Conservation (phyloP, 306 rosid genomes). For the Cyclanthera cordifolia region DNA sequence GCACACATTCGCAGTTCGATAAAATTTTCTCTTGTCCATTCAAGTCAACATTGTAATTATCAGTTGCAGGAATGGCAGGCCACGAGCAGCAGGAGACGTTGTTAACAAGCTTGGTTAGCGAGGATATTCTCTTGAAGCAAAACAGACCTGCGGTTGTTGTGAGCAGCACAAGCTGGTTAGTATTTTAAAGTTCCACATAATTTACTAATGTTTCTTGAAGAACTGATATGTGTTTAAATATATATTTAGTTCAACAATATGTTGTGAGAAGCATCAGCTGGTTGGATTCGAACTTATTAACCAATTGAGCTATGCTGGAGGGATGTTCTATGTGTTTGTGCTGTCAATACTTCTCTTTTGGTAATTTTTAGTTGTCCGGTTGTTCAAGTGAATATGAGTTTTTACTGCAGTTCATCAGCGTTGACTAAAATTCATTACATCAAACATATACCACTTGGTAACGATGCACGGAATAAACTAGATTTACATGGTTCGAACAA, state of each 20-base stretch:
- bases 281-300: no score
- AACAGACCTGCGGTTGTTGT: conserved; percentile 80
- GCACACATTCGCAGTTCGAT: background rate
- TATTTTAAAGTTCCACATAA: conserved; percentile 1
- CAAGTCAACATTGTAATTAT: conserved; percentile 21
- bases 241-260: no score
- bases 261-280: no score
- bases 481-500: no score
- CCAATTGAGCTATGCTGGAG: background rate
- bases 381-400: background rate
- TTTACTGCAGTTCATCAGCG: background rate
- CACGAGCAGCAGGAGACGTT: conserved; percentile 38
- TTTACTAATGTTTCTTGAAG: conserved; percentile 4
- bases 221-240: background rate
- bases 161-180: conserved; percentile 97
- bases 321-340: background rate
- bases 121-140: conserved; percentile 38
- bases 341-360: background rate
- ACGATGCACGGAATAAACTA: no score
- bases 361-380: background rate
- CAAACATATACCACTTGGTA: no score
- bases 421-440: no score
- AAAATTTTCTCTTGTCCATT: conserved; percentile 11
- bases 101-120: conserved; percentile 41
- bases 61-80: conserved; percentile 26